phyloP scores from a whole-genome alignment of 495 filamentous ascomycete genomes.

The Neurospora cerealis region DNA sequence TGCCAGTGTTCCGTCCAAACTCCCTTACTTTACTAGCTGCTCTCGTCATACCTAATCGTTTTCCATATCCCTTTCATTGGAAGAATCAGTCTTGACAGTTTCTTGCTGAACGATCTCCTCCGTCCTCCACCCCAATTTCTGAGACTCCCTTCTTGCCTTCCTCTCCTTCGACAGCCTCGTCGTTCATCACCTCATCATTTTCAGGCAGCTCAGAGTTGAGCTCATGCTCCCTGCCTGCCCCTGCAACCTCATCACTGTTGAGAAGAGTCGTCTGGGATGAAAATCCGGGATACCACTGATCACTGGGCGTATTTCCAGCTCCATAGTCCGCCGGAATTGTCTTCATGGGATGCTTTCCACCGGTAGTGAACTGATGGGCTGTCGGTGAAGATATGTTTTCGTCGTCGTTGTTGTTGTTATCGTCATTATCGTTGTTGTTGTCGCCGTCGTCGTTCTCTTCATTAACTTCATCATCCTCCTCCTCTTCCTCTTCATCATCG shows the following conservation, averaged over 20 bases:
- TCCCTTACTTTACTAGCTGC: no score
- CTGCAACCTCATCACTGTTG: neutral
- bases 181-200: neutral
- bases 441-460: neutral
- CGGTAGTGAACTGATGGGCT: neutral
- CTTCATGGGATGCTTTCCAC: neutral
- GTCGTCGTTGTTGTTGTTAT: neutral
- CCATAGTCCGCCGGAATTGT: neutral
- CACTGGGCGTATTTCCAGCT: neutral
- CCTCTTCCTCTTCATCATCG: neutral
- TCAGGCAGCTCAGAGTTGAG: neutral
- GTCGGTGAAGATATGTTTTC: neutral
- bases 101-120: neutral
- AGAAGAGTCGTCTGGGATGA: neutral
- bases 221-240: neutral
- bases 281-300: neutral
- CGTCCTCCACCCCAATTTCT: neutral
- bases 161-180: neutral
- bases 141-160: neutral
- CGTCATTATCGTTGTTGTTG: neutral
- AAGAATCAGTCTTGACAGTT: neutral
- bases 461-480: neutral
- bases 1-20: no score
- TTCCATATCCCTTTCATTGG: no score
- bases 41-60: no score